Percentiles rank a stretch among this genome's conserved stretches.
phyloP scores from a whole-genome alignment of 2,329 filamentous ascomycete species.

The Cryphonectria carpinicola region DNA sequence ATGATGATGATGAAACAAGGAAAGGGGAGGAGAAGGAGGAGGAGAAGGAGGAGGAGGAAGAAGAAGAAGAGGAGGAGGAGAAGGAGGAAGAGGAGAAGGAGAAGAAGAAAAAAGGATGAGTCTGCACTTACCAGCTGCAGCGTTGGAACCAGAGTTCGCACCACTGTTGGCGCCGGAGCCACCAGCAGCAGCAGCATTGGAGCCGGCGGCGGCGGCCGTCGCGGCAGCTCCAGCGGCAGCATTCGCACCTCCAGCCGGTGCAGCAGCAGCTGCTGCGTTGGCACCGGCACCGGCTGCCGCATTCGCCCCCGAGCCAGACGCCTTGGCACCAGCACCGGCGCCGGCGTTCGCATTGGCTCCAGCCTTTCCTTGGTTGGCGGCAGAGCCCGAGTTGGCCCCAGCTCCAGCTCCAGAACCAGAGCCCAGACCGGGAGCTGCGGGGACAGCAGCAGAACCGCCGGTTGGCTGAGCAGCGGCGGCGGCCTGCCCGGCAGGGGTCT shows the following conservation, averaged over 20 bases:
- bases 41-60: not conserved
- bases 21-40: not conserved
- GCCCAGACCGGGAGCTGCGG: not conserved
- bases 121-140: constrained; percentile 1
- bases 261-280: not conserved
- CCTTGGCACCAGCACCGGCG: not conserved
- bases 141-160: not conserved
- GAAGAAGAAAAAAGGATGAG: no score
- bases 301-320: not conserved
- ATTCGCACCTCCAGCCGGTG: not conserved
- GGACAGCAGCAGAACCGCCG: not conserved
- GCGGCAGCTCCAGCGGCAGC: not conserved
- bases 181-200: not conserved
- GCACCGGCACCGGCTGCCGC: not conserved
- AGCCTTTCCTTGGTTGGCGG: not conserved
- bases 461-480: not conserved
- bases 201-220: not conserved
- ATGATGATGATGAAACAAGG: no score
- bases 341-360: not conserved
- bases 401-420: not conserved
- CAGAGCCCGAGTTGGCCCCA: not conserved
- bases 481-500: not conserved
- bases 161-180: not conserved
- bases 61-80: not conserved
- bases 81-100: no score